These are phyloP conservation scores for Bruguiera sexangula DNA, from an alignment of 345 rosid species.

Conservation along the genomic window DNA sequence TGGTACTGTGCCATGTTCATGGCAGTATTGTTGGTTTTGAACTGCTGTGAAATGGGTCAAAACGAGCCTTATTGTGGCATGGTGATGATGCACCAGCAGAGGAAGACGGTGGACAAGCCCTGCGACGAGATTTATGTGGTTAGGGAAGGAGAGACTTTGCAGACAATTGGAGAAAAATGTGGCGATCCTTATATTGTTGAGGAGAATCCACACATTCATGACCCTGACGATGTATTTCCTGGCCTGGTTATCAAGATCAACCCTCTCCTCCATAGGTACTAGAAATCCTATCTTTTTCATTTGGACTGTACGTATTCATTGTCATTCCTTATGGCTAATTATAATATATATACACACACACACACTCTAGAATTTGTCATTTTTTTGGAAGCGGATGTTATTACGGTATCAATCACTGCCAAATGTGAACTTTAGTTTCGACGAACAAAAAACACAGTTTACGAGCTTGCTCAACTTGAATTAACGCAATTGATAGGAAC, in stretches of 20 bases:
- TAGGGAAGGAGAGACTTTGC: constrained; percentile 66
- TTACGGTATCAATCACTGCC: too few relatives aligned
- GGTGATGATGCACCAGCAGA: background rate
- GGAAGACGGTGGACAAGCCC: constrained; percentile 14
- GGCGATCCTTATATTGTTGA: constrained; percentile 80
- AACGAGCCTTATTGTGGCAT: background rate
- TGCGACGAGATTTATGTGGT: constrained; percentile 80
- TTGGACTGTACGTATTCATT: too few relatives aligned
- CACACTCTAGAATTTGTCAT: too few relatives aligned
- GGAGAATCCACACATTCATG: constrained; percentile 79
- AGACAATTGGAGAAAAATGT: constrained; percentile 72
- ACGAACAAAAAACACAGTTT: too few relatives aligned
- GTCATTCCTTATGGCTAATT: too few relatives aligned
- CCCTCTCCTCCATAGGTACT: constrained; percentile 24
- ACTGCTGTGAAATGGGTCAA: constrained; percentile 48
- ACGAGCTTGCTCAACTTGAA: too few relatives aligned
- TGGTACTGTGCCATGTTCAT: constrained; percentile 54
- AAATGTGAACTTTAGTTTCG: too few relatives aligned
- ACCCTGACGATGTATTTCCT: constrained; percentile 78
- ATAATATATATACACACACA: too few relatives aligned
- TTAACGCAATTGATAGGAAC: too few relatives aligned
- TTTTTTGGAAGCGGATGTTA: too few relatives aligned
- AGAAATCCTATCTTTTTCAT: background rate
- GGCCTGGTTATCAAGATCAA: constrained; percentile 68
- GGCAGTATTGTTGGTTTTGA: constrained; percentile 51